phyloP scores from a whole-genome alignment of 1,284 basidiomycete genomes.

The Pseudomicrostroma phylloplanum region DNA sequence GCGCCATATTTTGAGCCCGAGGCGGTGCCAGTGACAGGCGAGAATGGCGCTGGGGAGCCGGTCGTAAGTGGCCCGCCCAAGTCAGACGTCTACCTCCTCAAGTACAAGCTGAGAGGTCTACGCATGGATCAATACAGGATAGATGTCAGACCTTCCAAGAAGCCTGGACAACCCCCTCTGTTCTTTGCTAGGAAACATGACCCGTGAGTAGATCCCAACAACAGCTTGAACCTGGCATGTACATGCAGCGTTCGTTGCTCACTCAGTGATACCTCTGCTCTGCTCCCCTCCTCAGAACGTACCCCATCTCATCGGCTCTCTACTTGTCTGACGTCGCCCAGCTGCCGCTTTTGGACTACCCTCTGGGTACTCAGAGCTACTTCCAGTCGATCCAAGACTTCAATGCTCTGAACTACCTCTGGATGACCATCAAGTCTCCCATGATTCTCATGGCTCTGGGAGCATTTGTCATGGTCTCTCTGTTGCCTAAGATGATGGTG shows the following conservation, averaged over 20 bases:
- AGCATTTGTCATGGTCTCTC: constrained; percentile 6
- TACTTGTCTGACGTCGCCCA: not conserved
- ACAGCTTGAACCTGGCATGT: not conserved
- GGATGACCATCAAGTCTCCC: constrained; percentile 1
- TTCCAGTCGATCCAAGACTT: constrained; percentile 3
- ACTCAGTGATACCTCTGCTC: not conserved
- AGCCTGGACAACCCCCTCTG: not conserved
- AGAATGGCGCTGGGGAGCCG: not conserved
- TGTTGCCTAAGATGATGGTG: constrained; percentile 3
- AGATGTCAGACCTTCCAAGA: constrained; percentile 2
- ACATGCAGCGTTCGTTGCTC: too few species aligned
- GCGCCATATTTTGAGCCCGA: not conserved
- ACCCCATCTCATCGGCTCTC: constrained; percentile 1
- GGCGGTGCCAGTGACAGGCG: not conserved
- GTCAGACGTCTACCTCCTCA: not conserved
- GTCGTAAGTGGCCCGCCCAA: not conserved
- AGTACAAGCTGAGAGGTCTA: not conserved
- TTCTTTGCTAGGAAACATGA: not conserved
- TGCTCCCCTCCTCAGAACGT: not conserved
- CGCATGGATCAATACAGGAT: not conserved
- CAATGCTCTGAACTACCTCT: constrained; percentile 4
- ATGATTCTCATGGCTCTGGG: constrained; percentile 1
- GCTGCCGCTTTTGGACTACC: not conserved
- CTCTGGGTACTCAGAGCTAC: constrained; percentile 5
- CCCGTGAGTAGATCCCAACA: not conserved